Base-by-base conservation (phyloP, 2,329 filamentous ascomycete species). In the Fusarium floridanum region DNA sequence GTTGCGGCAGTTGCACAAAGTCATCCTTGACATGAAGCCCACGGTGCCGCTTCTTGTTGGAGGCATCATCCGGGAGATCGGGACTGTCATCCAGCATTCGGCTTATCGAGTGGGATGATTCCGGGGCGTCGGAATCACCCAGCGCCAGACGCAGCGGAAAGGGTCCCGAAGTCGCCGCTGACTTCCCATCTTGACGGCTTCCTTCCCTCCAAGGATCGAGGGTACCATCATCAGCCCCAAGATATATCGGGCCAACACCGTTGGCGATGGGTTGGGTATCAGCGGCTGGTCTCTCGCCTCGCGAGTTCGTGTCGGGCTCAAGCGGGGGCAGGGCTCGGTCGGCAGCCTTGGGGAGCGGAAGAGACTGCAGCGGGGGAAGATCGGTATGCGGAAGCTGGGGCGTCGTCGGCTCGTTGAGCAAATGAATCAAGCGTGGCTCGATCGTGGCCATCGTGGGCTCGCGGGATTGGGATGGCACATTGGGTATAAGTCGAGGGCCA, bases 351-450 rank as follows among this genome's bases (percentile, higher is more conserved):
- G 85, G 83, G 59, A 86, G 85, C 72, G 84, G 80, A 55, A 86
- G 70, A 81, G 83, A 82, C 71, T 90, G 87, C 48, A 90, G 83
- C 59, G 89, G 86, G 41, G 90, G 89, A 4, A 91, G 85, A 70
- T 89, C 88, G 77, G 86, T 83, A 71, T 86, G 85, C 77, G 83
- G 84, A 76, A 84, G 83, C 74, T 85, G 85, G 55, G 87, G 86
- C 72, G 85, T 84, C 48, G 85, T 85, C 59, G 85, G 86, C 78
- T 90, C 88, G 82, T 92, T 92, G 78, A 92, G 85, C 75, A 92
- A 83, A 81, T 91, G 89, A 80, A 91, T 92, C 75, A 92, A 85
- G 80, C 90, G 89, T 80, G 90, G 90, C 86, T 92, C 90, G 83
- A 92, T 92, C 79, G 89, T 91, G 76, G 89, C 89, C 89, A 91